Base-by-base conservation (phyloP, 805 yeast genomes). In the Metschnikowia drakensbergensis region DNA sequence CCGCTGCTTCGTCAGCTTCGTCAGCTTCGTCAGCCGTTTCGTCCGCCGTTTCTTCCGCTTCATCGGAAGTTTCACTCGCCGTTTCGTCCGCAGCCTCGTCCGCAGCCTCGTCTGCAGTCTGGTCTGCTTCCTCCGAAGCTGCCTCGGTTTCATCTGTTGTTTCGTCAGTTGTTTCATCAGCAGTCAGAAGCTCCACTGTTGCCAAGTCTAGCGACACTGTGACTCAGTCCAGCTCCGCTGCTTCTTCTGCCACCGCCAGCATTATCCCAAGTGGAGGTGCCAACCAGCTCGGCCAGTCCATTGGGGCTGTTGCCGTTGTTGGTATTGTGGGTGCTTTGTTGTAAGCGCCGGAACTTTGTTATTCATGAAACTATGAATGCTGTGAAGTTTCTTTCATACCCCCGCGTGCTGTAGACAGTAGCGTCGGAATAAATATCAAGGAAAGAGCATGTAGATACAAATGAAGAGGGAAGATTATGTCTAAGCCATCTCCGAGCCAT, bases 261-360 rank as follows among this genome's bases (percentile, higher is more conserved):
- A 11, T 42, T 13, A 37, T 42, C 5, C 41, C 38, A 35, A 55
- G 63, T 36, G 64, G 47, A 44, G 62, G 59, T 29, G 63, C 53
- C 35, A 55, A 52, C 52, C 66, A 59, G 30, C 35, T 45, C 27
- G 71, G 66, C 47, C 54, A 58, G 37, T 58, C 64, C 27, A 48
- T 71, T 46, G 71, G 69, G 41, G 74, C 74, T 31, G 75, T 73
- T 44, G 68, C 71, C 51, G 53, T 69, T 11, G 67, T 66, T 49
- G 77, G 75, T 45, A 58, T 73, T 25, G 62, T 67, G 33, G 78
- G 71, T 58, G 74, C 67, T 54, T 56, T 56, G 58, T 49, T 56
- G 48, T 56, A 56, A 49, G 50, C 13, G 27, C 28, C 22, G 3
- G 10, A 33, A 32, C 17, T n/a, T n/a, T 17, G n/a, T 7, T 26